Evolutionary conservation across 1,284 basidiomycete genomes (phyloP), one percentile per base, ranked within the genome.

Genomic region (Ganoderma boninense): DNA sequence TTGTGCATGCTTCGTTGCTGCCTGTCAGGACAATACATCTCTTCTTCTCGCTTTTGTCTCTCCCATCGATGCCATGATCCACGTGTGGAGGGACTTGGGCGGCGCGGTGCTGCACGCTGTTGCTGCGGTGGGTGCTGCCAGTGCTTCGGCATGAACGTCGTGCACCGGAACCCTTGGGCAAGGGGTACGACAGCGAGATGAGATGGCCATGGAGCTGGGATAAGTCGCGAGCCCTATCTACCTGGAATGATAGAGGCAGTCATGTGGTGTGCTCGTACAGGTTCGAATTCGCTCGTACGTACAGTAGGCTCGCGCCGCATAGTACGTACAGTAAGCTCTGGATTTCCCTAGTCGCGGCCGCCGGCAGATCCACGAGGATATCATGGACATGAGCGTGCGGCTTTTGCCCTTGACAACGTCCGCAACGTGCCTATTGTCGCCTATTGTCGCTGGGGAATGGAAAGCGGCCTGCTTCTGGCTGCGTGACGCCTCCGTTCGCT

Each of bases 1-100:
- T 57, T 54, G n/a, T 35, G 60, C 61, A 62, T 69, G 68, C 68
- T 69, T 32, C 29, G 52, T 29, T 66, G 64, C 68, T 69, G 60
- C n/a, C 23, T 26, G 23, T 46, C 57, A 16, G 61, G 40, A 63
- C 68, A 69, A 69, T 69, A 35, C 64, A 69, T 66, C 63, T 52
- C n/a, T 46, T 46, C 13, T 38, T 23, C 43, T 64, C 63, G 49
- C 35, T 56, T 64, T 62, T 20, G n/a, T 52, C 23, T 4, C 49
- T 52, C 23, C 49, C 1, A 26, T 26, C 23, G n/a, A 52, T 38
- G 10, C 38, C 38, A 38, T 10, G 38, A 6, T 10, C 38, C 49
- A 52, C 23, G 49, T 26, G 49, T 52, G 23, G 23, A 2, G 23
- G 18, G 54, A 38, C 38, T 38, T 10, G 16, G 29, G 20, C 10